Evolutionary conservation across 2,329 filamentous ascomycete species (phyloP), one percentile per base, ranked within the genome.

Genomic region (Ilyonectria sp.): DNA sequence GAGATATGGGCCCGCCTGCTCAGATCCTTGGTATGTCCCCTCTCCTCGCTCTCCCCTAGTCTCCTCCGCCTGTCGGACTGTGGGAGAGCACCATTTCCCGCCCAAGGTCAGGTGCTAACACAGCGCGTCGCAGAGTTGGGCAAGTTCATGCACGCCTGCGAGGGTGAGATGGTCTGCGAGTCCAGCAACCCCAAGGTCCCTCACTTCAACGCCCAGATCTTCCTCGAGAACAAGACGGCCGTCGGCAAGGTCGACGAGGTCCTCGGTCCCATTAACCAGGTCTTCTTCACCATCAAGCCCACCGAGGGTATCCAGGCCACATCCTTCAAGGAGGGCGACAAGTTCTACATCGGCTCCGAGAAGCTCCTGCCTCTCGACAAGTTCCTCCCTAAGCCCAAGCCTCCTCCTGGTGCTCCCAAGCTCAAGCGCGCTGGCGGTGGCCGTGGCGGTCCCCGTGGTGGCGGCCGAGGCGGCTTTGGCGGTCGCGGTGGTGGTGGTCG

Each of bases 131-230:
- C 33, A 76, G 96, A 98, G 85, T 94, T 99, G 92, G 96, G 96
- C 82, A 90, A 90, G 73, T 97, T 98, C 84, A 84, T 98, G 81
- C 96, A 99, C 86, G 91, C 94, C 66, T 95, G 93, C 85, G 96
- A 99, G 84, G 95, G 95, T 81, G 96, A 99, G 84, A 96, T 99
- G 89, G 92, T 99, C 76, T 98, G 95, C 92, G 92, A 94, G 83
- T 97, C 93, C 75, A 92, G 93, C 83, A 98, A 98, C 87, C 86
- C 92, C 77, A 98, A 98, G 86, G 92, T 99, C 72, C 96, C 96
- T 69, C 97, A 97, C 86, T 99, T 99, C 92, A 98, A 98, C 87
- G 96, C 96, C 69, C 94, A 94, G 75, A 97, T 99, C 82, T 99
- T 96, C 86, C 92, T 98, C 78, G 95, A 98, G 89, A 99, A 98